Percentiles rank a stretch among this genome's conserved stretches.
Evolutionary conservation across 73 alveolate genomes (phyloP).

Genomic region (Paramecium biaurelia): DNA sequence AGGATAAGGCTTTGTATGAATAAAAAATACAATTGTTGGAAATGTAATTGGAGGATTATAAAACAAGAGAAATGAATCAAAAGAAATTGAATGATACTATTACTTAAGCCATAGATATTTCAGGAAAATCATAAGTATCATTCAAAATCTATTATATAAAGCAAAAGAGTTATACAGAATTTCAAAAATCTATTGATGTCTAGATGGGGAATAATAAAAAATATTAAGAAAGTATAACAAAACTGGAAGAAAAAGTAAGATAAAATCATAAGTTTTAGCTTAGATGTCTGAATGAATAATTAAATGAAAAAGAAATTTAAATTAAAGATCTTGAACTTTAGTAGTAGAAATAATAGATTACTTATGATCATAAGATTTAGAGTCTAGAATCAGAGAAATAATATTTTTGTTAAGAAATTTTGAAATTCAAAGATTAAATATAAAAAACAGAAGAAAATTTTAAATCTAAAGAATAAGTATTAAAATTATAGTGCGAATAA

Average conservation of each 20-base stretch:
- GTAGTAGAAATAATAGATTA: not conserved
- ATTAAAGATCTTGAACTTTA: not conserved
- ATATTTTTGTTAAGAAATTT: not conserved
- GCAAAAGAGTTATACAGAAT: slow-evolving; percentile 28
- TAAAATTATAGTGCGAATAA: not conserved
- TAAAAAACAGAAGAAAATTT: not conserved
- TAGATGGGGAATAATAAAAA: not conserved
- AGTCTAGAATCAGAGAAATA: slow-evolving; percentile 12
- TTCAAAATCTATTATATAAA: not conserved
- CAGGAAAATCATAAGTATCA: not conserved
- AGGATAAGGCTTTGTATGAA: slow-evolving; percentile 39
- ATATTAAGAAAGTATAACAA: not conserved
- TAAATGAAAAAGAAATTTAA: not conserved
- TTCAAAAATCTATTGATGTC: slow-evolving; percentile 33
- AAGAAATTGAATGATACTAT: slow-evolving; percentile 32
- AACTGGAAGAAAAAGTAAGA: not conserved
- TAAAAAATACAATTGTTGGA: slow-evolving; percentile 25
- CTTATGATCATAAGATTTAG: not conserved
- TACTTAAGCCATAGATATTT: not conserved
- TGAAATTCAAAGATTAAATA: not conserved
- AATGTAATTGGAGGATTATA: slow-evolving; percentile 35
- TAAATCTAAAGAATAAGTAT: not conserved
- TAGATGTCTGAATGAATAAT: not conserved
- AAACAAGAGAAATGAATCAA: slow-evolving; percentile 7
- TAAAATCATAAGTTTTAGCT: not conserved